phyloP scores from a whole-genome alignment of 345 rosid species.

The Lenwebbia sp. region DNA sequence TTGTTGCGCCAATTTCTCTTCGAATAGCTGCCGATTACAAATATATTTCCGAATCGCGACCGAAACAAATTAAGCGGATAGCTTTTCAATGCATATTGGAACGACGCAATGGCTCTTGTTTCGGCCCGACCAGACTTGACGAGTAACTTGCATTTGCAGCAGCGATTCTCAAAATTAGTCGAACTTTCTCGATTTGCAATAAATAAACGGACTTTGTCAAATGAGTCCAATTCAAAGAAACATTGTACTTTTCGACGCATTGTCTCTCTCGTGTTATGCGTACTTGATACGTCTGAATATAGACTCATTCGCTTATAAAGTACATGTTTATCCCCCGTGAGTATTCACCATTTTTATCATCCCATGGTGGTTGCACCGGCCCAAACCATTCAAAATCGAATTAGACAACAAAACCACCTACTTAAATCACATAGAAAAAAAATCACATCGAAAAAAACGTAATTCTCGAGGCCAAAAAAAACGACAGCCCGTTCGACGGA shows the following conservation, averaged over 20 bases:
- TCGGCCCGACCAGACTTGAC: neutral
- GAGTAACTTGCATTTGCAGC: neutral
- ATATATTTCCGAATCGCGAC: too few species aligned
- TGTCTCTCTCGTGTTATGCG: neutral
- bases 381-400: neutral
- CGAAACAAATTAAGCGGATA: too few species aligned
- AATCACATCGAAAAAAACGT: too few species aligned
- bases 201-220: too few species aligned
- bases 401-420: neutral
- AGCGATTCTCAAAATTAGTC: too few species aligned
- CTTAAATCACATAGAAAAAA: too few species aligned
- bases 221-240: too few species aligned
- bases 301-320: neutral
- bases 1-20: neutral
- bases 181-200: too few species aligned
- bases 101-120: neutral
- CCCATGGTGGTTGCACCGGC: neutral
- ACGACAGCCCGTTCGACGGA: neutral
- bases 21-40: too few species aligned
- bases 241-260: neutral
- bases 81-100: neutral
- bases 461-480: neutral
- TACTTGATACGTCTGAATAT: rapidly evolving
- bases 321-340: neutral
- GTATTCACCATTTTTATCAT: neutral